Evolutionary conservation across 768 basidiomycete genomes (phyloP), one percentile per base, ranked within the genome.

Genomic region (Tricholoma sp.): DNA sequence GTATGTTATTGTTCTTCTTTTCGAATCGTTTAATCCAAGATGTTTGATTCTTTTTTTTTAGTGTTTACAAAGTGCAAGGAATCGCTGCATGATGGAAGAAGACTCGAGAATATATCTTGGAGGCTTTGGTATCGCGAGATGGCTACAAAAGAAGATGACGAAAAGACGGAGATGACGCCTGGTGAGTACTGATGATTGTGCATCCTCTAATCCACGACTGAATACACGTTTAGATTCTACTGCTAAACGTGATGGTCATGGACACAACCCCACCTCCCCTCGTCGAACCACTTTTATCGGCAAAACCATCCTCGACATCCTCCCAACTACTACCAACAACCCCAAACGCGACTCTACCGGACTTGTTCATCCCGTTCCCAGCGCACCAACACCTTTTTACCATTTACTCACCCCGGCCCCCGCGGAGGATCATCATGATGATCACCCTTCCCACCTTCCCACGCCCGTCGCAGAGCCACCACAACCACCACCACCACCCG

Each of bases 81-180:
- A 61, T 84, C 84, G 1, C 74, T 94, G 3, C 80, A 87, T 63
- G 86, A 94, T 63, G 93, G 93, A n/a, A 79, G 76, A 5, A 74
- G 92, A 27, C 79, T 94, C 27, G 92, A 94, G 72, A 93, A 95
- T 65, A 86, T 94, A 54, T 85, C 88, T 3, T 95, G 92, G 92
- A 76, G 92, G 53, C 74, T 94, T 7, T 90, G 90, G 87, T 82
- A 88, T 67, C 80, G 84, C 61, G 83, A 88, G 59, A 74, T 88
- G 65, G 68, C 77, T 32, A 34, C 45, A 18, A n/a, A 43, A 21
- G 52, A 49, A 10, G 31, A 24, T 14, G 29, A 54, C 47, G 31
- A 32, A 32, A 32, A 32, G n/a, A n/a, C n/a, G n/a, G n/a, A n/a
- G n/a, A n/a, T n/a, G n/a, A n/a, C n/a, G n/a, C n/a, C n/a, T n/a